Conservation (phyloP, 2,329 filamentous ascomycete species). For the Hawksworthiomyces lignivorus region DNA sequence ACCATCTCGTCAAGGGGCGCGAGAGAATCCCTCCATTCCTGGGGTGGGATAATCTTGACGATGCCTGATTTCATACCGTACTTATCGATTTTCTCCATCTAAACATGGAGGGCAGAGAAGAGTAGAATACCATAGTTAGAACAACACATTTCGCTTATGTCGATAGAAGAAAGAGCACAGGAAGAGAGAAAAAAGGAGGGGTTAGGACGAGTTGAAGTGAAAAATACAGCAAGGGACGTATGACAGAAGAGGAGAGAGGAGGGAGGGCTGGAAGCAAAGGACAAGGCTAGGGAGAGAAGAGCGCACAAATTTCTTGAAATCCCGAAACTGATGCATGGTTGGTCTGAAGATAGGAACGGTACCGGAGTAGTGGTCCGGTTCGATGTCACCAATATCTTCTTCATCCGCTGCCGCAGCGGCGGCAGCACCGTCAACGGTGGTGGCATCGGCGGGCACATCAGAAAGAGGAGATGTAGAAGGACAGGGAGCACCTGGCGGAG, state of each 20-base stretch:
- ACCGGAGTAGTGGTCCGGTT: slow-evolving; percentile 84
- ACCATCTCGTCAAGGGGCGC: slow-evolving; percentile 75
- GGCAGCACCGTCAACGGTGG: not conserved
- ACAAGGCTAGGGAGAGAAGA: not conserved
- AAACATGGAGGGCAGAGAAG: not conserved
- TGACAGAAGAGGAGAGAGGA: not conserved
- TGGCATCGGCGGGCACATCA: slow-evolving; percentile 5
- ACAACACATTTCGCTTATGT: not conserved
- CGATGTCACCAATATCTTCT: slow-evolving; percentile 64
- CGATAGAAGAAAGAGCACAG: not conserved
- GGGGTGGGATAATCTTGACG: slow-evolving; percentile 86
- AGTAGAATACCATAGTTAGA: slow-evolving; percentile 20
- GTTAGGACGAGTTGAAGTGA: not conserved
- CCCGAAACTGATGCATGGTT: slow-evolving; percentile 88
- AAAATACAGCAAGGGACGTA: not conserved
- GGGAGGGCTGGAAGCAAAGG: not conserved
- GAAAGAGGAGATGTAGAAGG: slow-evolving; percentile 4
- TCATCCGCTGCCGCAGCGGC: slow-evolving; percentile 8
- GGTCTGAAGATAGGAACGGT: slow-evolving; percentile 91
- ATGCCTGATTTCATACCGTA: slow-evolving; percentile 98
- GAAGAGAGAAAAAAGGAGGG: not conserved
- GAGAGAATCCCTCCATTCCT: slow-evolving; percentile 83
- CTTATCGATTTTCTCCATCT: slow-evolving; percentile 77
- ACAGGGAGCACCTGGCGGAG: not conserved
- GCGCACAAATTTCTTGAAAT: slow-evolving; percentile 83